Percentiles rank a stretch among this genome's conserved stretches.
These are phyloP conservation scores for Wickerhamiella infanticola DNA, from an alignment of 1,139 yeast genomes.

Conservation along the genomic window DNA sequence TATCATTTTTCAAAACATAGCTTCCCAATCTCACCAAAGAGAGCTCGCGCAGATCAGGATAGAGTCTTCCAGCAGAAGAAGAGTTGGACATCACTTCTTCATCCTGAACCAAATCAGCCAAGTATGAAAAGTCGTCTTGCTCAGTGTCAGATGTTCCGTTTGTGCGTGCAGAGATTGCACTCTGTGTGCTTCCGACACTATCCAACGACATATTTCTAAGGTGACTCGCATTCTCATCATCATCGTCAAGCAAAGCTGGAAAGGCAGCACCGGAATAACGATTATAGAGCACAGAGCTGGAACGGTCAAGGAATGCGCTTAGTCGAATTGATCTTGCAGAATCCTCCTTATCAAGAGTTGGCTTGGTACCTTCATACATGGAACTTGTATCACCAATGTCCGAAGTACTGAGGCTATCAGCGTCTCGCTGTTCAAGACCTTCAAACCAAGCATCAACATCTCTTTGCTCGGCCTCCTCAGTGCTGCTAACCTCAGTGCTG, in stretches of 20 bases:
- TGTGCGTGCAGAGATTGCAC: background rate
- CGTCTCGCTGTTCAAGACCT: conserved; percentile 12
- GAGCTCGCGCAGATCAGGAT: conserved; percentile 21
- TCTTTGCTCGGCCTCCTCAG: conserved; percentile 17
- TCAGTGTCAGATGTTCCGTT: conserved; percentile 6
- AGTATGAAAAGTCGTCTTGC: conserved; percentile 21
- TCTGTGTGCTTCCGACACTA: background rate
- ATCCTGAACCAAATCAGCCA: conserved; percentile 21
- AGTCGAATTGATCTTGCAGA: conserved; percentile 10
- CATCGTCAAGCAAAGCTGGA: conserved; percentile 6
- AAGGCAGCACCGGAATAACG: conserved; percentile 13
- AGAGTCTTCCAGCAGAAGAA: conserved; percentile 9
- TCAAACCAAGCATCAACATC: conserved; percentile 24
- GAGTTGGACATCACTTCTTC: conserved; percentile 11
- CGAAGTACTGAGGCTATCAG: conserved; percentile 12
- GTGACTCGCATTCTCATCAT: background rate
- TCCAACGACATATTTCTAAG: background rate
- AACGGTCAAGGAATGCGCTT: conserved; percentile 13
- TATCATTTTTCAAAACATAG: conserved; percentile 15
- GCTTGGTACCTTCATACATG: background rate
- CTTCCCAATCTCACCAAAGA: conserved; percentile 22
- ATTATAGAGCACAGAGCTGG: conserved; percentile 13
- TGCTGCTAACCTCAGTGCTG: background rate
- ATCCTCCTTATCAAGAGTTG: background rate
- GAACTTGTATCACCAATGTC: background rate